Conservation (phyloP, 2,329 filamentous ascomycete species). For the Penicillium frequentans region DNA sequence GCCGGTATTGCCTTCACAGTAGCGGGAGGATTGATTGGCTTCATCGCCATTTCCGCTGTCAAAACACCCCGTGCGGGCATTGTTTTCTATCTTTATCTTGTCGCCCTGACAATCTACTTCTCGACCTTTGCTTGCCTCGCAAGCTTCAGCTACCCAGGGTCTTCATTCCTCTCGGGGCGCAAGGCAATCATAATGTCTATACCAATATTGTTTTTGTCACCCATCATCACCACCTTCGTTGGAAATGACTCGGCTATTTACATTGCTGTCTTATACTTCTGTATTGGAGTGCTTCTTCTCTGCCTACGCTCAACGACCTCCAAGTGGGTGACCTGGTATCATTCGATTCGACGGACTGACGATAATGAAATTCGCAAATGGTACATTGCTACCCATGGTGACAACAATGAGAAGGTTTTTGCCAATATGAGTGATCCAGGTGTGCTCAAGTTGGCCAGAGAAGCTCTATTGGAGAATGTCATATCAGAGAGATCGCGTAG, state of each 20-base stretch:
- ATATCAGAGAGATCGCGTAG: conserved; percentile 45
- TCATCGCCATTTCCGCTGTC: conserved; percentile 51
- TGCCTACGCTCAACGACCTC: conserved; percentile 56
- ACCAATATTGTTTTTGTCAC: conserved; percentile 58
- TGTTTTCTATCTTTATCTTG: conserved; percentile 61
- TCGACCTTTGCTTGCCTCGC: conserved; percentile 56
- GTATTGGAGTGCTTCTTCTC: conserved; percentile 53
- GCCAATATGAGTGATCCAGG: conserved; percentile 50
- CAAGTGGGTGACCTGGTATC: conserved; percentile 60
- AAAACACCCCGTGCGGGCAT: conserved; percentile 50
- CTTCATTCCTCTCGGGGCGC: conserved; percentile 59
- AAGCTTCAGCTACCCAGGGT: conserved; percentile 56
- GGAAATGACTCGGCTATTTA: conserved; percentile 59
- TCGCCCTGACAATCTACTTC: conserved; percentile 60
- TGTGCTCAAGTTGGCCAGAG: conserved; percentile 49
- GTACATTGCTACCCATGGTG: conserved; percentile 36
- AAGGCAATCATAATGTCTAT: conserved; percentile 57
- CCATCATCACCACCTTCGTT: conserved; percentile 55
- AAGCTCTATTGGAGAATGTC: conserved; percentile 48
- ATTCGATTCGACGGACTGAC: conserved; percentile 40
- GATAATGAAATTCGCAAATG: conserved; percentile 42
- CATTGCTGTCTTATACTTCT: conserved; percentile 54
- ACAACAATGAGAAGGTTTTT: conserved; percentile 41
- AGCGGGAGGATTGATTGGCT: conserved; percentile 55
- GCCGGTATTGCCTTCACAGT: conserved; percentile 53